phyloP scores from a whole-genome alignment of 2,329 filamentous ascomycete species.

The Paracamarosporium sp. region DNA sequence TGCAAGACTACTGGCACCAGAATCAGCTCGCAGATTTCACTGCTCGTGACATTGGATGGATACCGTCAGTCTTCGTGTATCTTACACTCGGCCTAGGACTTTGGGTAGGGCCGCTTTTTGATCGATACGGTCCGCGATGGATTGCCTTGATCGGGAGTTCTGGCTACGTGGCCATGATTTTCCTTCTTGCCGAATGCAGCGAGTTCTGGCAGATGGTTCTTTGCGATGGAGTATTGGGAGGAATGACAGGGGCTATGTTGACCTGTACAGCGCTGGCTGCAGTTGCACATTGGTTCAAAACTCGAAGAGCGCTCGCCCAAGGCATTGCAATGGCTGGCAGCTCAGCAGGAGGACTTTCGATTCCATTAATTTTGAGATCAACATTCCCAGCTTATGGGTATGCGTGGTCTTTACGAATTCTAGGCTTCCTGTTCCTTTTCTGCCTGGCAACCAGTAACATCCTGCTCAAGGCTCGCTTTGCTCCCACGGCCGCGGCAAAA shows the following conservation, averaged over 20 bases:
- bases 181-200: conserved; percentile 40
- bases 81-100: conserved; percentile 82
- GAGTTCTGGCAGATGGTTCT: conserved; percentile 54
- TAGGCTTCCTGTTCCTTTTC: conserved; percentile 45
- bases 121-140: conserved; percentile 45
- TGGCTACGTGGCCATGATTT: conserved; percentile 36
- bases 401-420: conserved; percentile 46
- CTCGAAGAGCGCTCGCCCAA: conserved; percentile 44
- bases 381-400: conserved; percentile 46
- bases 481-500: conserved; percentile 34
- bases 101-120: conserved; percentile 80
- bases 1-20: conserved; percentile 78
- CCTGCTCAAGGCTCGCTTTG: conserved; percentile 44
- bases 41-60: conserved; percentile 77
- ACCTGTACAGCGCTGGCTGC: conserved; percentile 44
- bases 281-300: conserved; percentile 50
- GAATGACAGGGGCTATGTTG: conserved; percentile 47
- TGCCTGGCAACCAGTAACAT: conserved; percentile 43
- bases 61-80: conserved; percentile 86
- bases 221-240: conserved; percentile 48
- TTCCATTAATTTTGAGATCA: conserved; percentile 43
- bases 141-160: conserved; percentile 38
- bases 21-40: conserved; percentile 73
- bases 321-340: conserved; percentile 49
- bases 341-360: conserved; percentile 42